A percentile compares a stretch with the other conserved stretches of the same genome.
phyloP scores from a whole-genome alignment of 2,329 filamentous ascomycete genomes.

The Ophiostoma angusticollis region DNA sequence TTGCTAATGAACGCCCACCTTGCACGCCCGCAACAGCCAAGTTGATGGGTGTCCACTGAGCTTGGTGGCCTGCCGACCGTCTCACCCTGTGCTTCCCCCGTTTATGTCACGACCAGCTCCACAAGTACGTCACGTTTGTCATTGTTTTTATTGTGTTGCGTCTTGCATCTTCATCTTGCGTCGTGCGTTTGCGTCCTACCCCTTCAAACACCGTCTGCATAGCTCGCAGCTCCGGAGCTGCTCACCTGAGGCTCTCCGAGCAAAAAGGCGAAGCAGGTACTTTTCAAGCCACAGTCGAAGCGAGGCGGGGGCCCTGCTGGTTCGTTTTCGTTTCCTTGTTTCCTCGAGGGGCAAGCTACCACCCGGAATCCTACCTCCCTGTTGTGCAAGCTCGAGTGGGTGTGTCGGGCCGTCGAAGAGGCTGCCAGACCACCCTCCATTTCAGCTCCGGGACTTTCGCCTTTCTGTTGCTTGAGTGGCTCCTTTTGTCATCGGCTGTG shows the following conservation, averaged over 20 bases:
- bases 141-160: constrained; percentile 4
- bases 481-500: too few relatives aligned
- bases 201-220: too few relatives aligned
- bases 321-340: too few relatives aligned
- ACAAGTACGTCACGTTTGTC: constrained; percentile 18
- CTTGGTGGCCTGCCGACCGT: constrained; percentile 8
- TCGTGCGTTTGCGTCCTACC: neutral
- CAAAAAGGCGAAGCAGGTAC: too few relatives aligned
- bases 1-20: neutral
- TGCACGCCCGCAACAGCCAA: neutral
- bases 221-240: too few relatives aligned
- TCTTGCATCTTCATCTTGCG: constrained; percentile 4
- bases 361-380: too few relatives aligned
- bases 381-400: too few relatives aligned
- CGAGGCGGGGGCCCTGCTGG: too few relatives aligned
- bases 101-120: constrained; percentile 18
- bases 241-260: too few relatives aligned
- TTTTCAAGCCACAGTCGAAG: too few relatives aligned
- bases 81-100: constrained; percentile 9
- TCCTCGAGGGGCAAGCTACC: too few relatives aligned
- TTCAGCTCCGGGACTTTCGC: neutral
- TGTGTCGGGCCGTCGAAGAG: constrained; percentile 1
- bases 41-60: constrained; percentile 8
- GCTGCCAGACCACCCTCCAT: constrained; percentile 4
- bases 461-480: too few relatives aligned